Evolutionary conservation across 139 green algal genomes (phyloP), one percentile per base, ranked within the genome.

Genomic region (Chlorella sp.): DNA sequence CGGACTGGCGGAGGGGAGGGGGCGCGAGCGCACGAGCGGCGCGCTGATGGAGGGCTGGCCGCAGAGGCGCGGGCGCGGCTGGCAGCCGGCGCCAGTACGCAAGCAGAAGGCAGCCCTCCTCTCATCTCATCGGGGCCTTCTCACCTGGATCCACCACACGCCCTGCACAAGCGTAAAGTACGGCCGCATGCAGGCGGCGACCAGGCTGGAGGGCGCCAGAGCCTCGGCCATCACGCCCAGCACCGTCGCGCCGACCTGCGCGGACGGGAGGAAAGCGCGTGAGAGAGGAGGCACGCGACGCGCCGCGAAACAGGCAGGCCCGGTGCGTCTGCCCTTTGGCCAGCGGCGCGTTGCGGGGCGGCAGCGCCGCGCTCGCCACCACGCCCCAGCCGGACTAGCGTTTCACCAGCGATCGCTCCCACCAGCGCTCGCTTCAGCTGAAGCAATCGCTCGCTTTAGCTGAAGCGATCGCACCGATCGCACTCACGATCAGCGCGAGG

Each of bases 141-240:
- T n/a, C n/a, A n/a, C n/a, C n/a, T n/a, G n/a, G 51, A 84, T 81
- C 70, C 84, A 89, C 85, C 85, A 90, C 5, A 83, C 72, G 12
- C 85, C 85, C 73, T 90, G 85, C 48, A 89, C 64, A 42, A 86
- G 70, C 7, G 84, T 84, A 8, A 88, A 73, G 40, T 65, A 66
- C 15, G 83, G 74, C 11, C 86, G 77, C 12, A 73, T 21, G 1
- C 72, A 51, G 33, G 77, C 75, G 35, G 86, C 50, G 25, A 86
- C 56, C 9, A 89, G 38, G 64, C 61, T 88, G 48, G 38, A 33
- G 8, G 72, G 76, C 27, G 58, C 17, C 25, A 42, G 35, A 38
- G 77, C 71, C 65, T 90, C 86, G 8, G 27, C 77, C 14, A 82
- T 27, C 0, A 86, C 76, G 12, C 77, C 69, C 40, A 82, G 29